Evolutionary conservation across 164 flowering plant species (phyloP), one percentile per base, ranked within the genome.

Genomic region (Euptelea pleiosperma): DNA sequence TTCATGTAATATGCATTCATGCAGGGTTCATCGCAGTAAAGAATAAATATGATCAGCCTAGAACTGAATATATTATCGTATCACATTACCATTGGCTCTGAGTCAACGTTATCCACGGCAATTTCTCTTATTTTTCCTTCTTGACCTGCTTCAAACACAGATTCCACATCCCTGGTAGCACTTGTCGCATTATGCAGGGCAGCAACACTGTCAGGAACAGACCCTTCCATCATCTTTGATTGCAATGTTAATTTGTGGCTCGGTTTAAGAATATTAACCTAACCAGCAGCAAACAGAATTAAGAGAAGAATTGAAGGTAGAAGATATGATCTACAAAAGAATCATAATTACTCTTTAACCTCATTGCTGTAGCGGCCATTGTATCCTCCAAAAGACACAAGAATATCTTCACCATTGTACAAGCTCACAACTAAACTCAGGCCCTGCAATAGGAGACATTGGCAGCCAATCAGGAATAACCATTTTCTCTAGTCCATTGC

Each of bases 341-440:
- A 34, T 40, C 24, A 47, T 18, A 18, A 55, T 11, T 33, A 42
- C 19, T 45, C 34, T 45, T 37, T 50, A 45, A 93, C 99, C 94
- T 94, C 99, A 65, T 83, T 94, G 83, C 69, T 94, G 76, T 91
- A 94, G 37, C 83, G 86, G 57, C 99, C 99, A 74, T 91, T 91
- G 65, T 94, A 94, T 65, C 99, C 99, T 71, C 99, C 99, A 84
- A 94, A 94, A 42, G 94, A 72, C 45, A 94, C 81, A 55, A 94
- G 82, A 45, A 91, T 69, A 66, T 89, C 98, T 81, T 89, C 96
- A 41, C 96, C 89, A 69, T 66, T 76, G 58, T 63, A 84, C 52
- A 98, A 82, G 72, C 96, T 81, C 52, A 84, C 80, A 35, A 76
- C 91, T 80, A 94, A 77, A 74, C 99, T 94, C 70, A 87, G 61